These are phyloP conservation scores for Ustilago nuda DNA, from an alignment of 1,284 basidiomycete genomes.

Conservation along the genomic window DNA sequence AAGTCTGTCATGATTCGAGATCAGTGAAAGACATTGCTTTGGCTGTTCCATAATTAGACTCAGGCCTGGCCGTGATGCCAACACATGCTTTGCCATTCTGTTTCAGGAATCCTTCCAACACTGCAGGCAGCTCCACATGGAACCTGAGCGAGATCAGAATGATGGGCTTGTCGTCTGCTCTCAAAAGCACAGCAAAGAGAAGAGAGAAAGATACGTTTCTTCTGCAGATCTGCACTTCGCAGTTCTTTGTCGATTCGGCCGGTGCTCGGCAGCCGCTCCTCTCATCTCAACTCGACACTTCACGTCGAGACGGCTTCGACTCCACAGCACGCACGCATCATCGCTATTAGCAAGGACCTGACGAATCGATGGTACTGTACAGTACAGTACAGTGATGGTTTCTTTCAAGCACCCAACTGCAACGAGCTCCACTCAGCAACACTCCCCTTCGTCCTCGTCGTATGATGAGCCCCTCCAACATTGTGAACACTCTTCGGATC, in stretches of 20 bases:
- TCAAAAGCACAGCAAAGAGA: no score
- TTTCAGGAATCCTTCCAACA: slow-evolving; percentile 40
- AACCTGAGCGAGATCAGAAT: no score
- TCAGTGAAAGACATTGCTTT: slow-evolving; percentile 40
- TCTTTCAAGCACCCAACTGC: slow-evolving; percentile 51
- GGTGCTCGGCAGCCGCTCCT: not conserved
- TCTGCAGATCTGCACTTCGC: not conserved
- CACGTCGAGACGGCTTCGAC: not conserved
- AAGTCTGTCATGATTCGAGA: no score
- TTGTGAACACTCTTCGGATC: slow-evolving; percentile 24
- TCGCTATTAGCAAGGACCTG: not conserved
- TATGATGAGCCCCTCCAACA: slow-evolving; percentile 28
- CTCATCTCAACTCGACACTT: not conserved
- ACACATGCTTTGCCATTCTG: no score
- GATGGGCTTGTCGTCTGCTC: no score
- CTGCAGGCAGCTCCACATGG: no score
- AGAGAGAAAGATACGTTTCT: not conserved
- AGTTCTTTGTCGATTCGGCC: slow-evolving; percentile 3
- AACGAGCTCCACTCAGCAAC: slow-evolving; percentile 55
- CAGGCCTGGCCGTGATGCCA: slow-evolving; percentile 20
- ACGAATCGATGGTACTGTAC: no score
- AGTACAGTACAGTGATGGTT: not conserved
- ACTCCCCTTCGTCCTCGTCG: slow-evolving; percentile 51
- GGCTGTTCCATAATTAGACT: slow-evolving; percentile 51
- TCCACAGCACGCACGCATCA: not conserved